phyloP scores from a whole-genome alignment of 73 alveolate genomes.

The Strombidium stylifer region DNA sequence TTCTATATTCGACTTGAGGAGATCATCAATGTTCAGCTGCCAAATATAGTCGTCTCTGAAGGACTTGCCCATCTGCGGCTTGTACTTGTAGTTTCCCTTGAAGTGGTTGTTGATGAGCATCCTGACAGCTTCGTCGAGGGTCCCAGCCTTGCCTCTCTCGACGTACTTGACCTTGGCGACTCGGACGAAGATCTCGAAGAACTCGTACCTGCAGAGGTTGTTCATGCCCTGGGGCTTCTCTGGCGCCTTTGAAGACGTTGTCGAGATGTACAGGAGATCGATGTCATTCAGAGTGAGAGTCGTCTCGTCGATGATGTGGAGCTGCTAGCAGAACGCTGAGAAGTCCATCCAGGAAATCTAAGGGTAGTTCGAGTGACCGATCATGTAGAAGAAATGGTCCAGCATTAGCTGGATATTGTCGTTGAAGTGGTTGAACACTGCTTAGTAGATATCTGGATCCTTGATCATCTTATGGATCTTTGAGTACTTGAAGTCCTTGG shows the following conservation, averaged over 20 bases:
- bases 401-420: constrained; percentile 7
- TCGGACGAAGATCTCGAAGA: constrained; percentile 44
- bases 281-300: constrained; percentile 23
- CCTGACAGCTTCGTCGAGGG: constrained; percentile 29
- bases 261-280: constrained; percentile 38
- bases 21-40: constrained; percentile 32
- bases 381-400: constrained; percentile 3
- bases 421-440: constrained; percentile 5
- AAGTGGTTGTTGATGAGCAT: background rate
- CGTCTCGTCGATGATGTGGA: constrained; percentile 17
- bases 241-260: constrained; percentile 12
- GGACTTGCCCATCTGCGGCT: constrained; percentile 5
- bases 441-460: constrained; percentile 3
- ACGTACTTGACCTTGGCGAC: constrained; percentile 44
- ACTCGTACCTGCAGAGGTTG: constrained; percentile 32
- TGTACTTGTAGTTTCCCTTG: too few species aligned
- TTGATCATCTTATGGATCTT: constrained; percentile 19
- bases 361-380: constrained; percentile 24
- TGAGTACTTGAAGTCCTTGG: constrained; percentile 21
- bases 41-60: constrained; percentile 33
- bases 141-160: constrained; percentile 11
- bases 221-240: constrained; percentile 36
- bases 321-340: constrained; percentile 1
- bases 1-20: constrained; percentile 26
- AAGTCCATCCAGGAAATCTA: constrained; percentile 52